Percentiles rank a stretch among this genome's conserved stretches.
Conservation (phyloP, 805 yeast species). For the Peterozyma xylosa region DNA sequence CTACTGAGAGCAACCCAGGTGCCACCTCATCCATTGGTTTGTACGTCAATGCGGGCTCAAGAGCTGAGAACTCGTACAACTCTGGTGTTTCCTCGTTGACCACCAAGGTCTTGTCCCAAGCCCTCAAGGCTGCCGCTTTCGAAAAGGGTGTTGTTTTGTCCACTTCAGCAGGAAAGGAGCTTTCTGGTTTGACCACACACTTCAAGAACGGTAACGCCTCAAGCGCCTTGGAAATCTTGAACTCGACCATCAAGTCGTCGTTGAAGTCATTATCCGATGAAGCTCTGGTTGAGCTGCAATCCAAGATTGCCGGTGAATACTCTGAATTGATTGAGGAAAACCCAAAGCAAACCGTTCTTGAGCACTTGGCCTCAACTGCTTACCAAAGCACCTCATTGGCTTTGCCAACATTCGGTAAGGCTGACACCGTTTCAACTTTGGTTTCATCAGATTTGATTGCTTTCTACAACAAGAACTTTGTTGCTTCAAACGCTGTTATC, state of each 20-base stretch:
- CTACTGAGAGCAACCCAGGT: slow-evolving; percentile 54
- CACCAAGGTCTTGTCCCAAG: slow-evolving; percentile 37
- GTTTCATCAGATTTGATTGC: slow-evolving; percentile 49
- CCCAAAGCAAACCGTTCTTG: slow-evolving; percentile 52
- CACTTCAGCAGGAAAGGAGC: slow-evolving; percentile 53
- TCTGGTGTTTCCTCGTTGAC: slow-evolving; percentile 73
- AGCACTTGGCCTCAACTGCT: slow-evolving; percentile 77
- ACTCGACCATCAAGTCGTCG: slow-evolving; percentile 28
- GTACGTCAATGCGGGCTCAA: slow-evolving; percentile 70
- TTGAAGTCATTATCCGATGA: slow-evolving; percentile 27
- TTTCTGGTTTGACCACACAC: slow-evolving; percentile 57
- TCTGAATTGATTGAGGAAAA: slow-evolving; percentile 49
- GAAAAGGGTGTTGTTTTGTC: slow-evolving; percentile 50
- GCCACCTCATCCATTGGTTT: slow-evolving; percentile 59
- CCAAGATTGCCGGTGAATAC: slow-evolving; percentile 34
- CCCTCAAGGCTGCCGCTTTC: slow-evolving; percentile 25
- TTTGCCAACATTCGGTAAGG: slow-evolving; percentile 70
- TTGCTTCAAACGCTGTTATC: slow-evolving; percentile 58
- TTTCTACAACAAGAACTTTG: slow-evolving; percentile 50
- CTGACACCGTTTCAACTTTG: slow-evolving; percentile 53
- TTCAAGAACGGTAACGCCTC: slow-evolving; percentile 48
- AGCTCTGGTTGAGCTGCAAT: slow-evolving; percentile 35
- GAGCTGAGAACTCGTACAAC: slow-evolving; percentile 73
- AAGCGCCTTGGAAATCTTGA: slow-evolving; percentile 46
- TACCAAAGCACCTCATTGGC: slow-evolving; percentile 82